Conservation (phyloP, 78 protist genomes). For the Dictyostelium brefeldianum region DNA sequence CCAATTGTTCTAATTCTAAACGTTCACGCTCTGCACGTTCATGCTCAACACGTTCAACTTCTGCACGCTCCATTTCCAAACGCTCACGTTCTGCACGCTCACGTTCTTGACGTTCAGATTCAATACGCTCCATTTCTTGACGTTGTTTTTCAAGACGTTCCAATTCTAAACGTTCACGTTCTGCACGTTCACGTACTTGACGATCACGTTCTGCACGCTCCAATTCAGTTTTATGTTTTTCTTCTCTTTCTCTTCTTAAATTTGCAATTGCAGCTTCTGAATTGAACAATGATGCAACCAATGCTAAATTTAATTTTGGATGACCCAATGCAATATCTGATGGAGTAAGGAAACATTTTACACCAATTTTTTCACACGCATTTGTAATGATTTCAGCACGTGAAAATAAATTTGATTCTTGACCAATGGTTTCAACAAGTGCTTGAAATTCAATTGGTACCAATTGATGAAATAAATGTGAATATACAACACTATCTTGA, state of each 20-base stretch:
- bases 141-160: constrained; percentile 36
- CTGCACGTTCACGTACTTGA: constrained; percentile 30
- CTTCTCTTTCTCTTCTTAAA: constrained; percentile 49
- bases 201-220: constrained; percentile 48
- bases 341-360: constrained; percentile 64
- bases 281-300: constrained; percentile 63
- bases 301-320: constrained; percentile 70
- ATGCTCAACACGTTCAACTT: constrained; percentile 27
- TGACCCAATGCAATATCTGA: constrained; percentile 77
- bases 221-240: constrained; percentile 13
- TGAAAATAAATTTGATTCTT: constrained; percentile 49
- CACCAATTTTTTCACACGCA: constrained; percentile 76
- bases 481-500: constrained; percentile 65
- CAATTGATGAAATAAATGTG: constrained; percentile 53
- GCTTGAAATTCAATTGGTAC: constrained; percentile 39
- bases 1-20: constrained; percentile 6
- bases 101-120: constrained; percentile 2
- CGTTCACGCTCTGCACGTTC: constrained; percentile 23
- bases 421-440: constrained; percentile 4
- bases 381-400: constrained; percentile 68
- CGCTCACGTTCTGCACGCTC: constrained; percentile 20
- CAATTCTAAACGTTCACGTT: background rate
- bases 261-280: constrained; percentile 75
- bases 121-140: constrained; percentile 35
- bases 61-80: constrained; percentile 4